Evolutionary conservation across 805 yeast genomes (phyloP).

Genomic region (Candida loeiensis): DNA sequence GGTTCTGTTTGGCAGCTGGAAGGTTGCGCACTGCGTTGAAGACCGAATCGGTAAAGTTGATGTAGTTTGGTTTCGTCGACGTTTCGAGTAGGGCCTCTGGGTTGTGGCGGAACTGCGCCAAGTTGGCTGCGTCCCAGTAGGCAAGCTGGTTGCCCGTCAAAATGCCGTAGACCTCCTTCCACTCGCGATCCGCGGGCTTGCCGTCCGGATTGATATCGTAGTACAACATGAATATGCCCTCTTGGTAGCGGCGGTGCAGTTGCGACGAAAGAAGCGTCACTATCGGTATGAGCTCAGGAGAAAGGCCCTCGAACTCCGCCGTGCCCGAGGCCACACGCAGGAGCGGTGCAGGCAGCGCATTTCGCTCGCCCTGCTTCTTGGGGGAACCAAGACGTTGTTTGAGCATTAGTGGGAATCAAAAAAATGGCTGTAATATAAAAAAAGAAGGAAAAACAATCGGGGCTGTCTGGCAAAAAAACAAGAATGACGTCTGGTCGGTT

Average conservation of each 20-base stretch:
- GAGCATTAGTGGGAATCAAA: neutral
- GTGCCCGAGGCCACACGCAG: neutral
- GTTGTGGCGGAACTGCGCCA: constrained; percentile 51
- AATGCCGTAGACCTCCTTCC: constrained; percentile 93
- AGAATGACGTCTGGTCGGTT: too few species aligned
- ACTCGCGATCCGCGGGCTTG: constrained; percentile 72
- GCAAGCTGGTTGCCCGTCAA: constrained; percentile 89
- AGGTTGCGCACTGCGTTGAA: constrained; percentile 67
- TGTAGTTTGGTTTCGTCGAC: constrained; percentile 76
- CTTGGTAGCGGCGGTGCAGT: constrained; percentile 68
- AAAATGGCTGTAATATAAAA: too few species aligned
- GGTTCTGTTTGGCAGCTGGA: constrained; percentile 60
- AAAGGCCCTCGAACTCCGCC: constrained; percentile 24
- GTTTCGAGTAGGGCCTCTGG: constrained; percentile 54
- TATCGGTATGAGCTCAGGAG: constrained; percentile 61
- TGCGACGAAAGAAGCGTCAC: constrained; percentile 73
- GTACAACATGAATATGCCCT: constrained; percentile 70
- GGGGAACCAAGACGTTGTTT: constrained; percentile 15
- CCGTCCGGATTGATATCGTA: constrained; percentile 83
- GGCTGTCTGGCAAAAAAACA: too few species aligned
- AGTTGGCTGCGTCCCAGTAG: constrained; percentile 78
- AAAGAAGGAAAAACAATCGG: too few species aligned
- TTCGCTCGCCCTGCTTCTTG: constrained; percentile 10
- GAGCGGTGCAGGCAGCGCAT: constrained; percentile 5
- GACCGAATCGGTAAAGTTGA: constrained; percentile 87